Percentiles rank a stretch among this genome's conserved stretches.
phyloP scores from a whole-genome alignment of 768 basidiomycete species.

The Suillus fuscotomentosus region DNA sequence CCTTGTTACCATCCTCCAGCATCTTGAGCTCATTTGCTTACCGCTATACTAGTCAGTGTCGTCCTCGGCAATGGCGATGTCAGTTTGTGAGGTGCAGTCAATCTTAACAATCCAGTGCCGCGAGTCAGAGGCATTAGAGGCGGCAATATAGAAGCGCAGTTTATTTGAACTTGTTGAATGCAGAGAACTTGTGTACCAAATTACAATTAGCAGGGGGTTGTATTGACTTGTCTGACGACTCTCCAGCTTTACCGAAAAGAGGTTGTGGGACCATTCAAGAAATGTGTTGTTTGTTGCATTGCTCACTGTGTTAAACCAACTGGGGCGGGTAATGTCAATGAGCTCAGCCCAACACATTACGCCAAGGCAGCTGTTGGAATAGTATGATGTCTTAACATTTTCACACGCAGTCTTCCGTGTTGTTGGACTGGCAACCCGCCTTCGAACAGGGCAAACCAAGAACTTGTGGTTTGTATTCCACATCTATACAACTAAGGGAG shows the following conservation, averaged over 20 bases:
- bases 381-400: background rate
- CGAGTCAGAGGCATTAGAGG: no score
- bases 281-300: no score
- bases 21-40: slow-evolving; percentile 91
- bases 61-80: no score
- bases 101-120: no score
- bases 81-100: no score
- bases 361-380: background rate
- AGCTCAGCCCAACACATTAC: background rate
- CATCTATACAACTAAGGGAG: background rate
- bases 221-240: background rate
- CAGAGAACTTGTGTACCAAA: slow-evolving; percentile 3
- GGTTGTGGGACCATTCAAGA: no score
- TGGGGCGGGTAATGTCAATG: background rate
- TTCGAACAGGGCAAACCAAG: background rate
- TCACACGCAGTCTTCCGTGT: background rate
- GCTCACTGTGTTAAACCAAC: no score
- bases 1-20: slow-evolving; percentile 93
- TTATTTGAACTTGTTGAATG: slow-evolving; percentile 76
- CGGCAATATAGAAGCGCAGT: no score
- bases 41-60: slow-evolving; percentile 85
- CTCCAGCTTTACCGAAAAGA: background rate
- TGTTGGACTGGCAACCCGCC: background rate
- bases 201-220: background rate
- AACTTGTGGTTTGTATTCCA: background rate